phyloP scores from a whole-genome alignment of 805 yeast species.

The Kuraishia piskuri region DNA sequence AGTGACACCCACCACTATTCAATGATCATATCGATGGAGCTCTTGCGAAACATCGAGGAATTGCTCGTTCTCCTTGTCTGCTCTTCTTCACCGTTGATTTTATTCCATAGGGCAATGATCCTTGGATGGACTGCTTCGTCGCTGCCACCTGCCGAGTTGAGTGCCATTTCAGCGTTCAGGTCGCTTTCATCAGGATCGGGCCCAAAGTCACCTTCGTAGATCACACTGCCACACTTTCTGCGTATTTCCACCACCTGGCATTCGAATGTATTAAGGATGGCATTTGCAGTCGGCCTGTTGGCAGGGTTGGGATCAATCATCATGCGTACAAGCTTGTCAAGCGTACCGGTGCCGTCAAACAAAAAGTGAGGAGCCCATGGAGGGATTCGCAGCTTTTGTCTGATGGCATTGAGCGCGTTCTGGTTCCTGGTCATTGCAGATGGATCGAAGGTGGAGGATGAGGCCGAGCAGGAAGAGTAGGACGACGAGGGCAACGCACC shows the following conservation, averaged over 20 bases:
- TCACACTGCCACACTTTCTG: slow-evolving; percentile 86
- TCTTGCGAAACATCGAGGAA: not conserved
- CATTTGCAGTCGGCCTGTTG: slow-evolving; percentile 71
- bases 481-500: slow-evolving; percentile 4
- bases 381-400: slow-evolving; percentile 36
- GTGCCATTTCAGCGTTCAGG: slow-evolving; percentile 1
- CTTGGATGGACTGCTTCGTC: not conserved
- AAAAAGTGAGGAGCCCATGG: slow-evolving; percentile 84
- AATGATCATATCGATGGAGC: slow-evolving; percentile 2
- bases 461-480: slow-evolving; percentile 6
- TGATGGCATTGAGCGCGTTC: slow-evolving; percentile 4
- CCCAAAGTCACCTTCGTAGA: slow-evolving; percentile 94
- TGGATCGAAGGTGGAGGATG: not conserved
- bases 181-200: slow-evolving; percentile 47
- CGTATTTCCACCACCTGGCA: slow-evolving; percentile 69
- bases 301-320: slow-evolving; percentile 84
- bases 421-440: slow-evolving; percentile 7
- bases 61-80: not conserved
- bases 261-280: slow-evolving; percentile 64
- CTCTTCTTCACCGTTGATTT: not conserved
- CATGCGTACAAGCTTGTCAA: slow-evolving; percentile 76
- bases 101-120: not conserved
- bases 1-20: not conserved
- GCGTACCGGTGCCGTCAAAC: slow-evolving; percentile 56
- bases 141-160: not conserved